Base-by-base conservation (phyloP, 2,329 filamentous ascomycete species). In the Arthrobotrys pseudoclavata region DNA sequence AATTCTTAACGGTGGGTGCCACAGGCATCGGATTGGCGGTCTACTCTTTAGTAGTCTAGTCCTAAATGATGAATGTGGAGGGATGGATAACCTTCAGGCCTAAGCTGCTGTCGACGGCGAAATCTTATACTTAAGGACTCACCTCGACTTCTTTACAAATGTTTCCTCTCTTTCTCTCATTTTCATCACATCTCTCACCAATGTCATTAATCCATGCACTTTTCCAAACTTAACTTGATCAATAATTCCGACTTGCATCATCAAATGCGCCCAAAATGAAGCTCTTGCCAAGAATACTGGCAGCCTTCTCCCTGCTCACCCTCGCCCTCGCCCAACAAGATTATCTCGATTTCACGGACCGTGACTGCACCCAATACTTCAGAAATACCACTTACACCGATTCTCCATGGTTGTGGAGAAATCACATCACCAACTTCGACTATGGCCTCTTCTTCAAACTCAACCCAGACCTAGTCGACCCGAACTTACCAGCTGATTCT, bases 371-470 rank as follows among this genome's bases (percentile, higher is more conserved):
- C n/a, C 26, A 60, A 18, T 55, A 55, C 24, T 71, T 77, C 31
- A 62, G 53, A 45, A 70, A 70, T 26, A 24, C 31, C 5, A 71
- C 74, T 18, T 67, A 53, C 67, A 70, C 68, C 15, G 20, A 70
- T n/a, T 70, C 66, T 7, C 50, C 60, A 5, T 77, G 74, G 74
- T 31, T 70, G 34, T 77, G 74, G 74, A 67, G 22, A 42, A 42
- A 24, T 3, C 31, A 57, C 15, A 71, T 77, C 22, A 42, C 53
- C 31, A 77, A 77, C n/a, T 77, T 77, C 60, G 29, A 77, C 42
- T 70, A 77, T n/a, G 68, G 24, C 1, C 60, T 67, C 45, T 77
- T 71, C 60, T 70, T 61, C 42, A 45, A 26, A 2, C 53, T 70
- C 9, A 66, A 71, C 22, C 53, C 52, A 2, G 29, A 47, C 7